Evolutionary conservation across 2,329 filamentous ascomycete genomes (phyloP).

Genomic region (Colletotrichum lini): DNA sequence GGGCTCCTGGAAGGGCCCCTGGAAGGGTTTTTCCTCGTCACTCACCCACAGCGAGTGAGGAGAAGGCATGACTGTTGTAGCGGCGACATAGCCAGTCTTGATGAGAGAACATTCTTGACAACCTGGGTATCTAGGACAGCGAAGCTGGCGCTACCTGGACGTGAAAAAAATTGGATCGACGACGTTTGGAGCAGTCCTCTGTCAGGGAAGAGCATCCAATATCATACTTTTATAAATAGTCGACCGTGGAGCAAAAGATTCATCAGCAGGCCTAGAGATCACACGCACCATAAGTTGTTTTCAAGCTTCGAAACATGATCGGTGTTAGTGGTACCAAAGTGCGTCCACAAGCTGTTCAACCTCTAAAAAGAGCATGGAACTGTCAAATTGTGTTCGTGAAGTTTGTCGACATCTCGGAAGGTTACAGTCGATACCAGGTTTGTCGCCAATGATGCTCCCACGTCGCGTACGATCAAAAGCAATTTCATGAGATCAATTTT

Average conservation of each 20-base stretch:
- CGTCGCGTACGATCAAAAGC: neutral
- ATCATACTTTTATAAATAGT: constrained; percentile 24
- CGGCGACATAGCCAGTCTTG: neutral
- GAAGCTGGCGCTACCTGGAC: constrained; percentile 2
- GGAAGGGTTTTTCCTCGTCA: neutral
- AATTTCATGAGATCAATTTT: constrained; percentile 23
- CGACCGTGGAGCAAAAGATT: constrained; percentile 12
- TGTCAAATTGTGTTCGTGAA: too few species aligned
- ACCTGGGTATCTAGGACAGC: constrained; percentile 1
- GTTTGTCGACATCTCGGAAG: neutral
- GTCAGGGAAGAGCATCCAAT: constrained; percentile 16
- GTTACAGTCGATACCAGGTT: too few species aligned
- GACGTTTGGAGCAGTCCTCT: constrained; percentile 7
- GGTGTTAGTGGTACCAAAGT: too few species aligned
- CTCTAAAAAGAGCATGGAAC: too few species aligned
- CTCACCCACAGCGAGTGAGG: neutral
- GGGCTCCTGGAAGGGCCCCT: too few species aligned
- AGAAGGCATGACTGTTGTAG: neutral
- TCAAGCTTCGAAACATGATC: too few species aligned
- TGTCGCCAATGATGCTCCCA: too few species aligned
- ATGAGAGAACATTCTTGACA: constrained; percentile 17
- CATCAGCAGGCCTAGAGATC: neutral
- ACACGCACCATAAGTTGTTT: neutral
- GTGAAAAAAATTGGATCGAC: constrained; percentile 21
- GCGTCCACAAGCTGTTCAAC: too few species aligned